Base-by-base conservation (phyloP, 2,329 filamentous ascomycete species). In the Microdochium bolleyi region DNA sequence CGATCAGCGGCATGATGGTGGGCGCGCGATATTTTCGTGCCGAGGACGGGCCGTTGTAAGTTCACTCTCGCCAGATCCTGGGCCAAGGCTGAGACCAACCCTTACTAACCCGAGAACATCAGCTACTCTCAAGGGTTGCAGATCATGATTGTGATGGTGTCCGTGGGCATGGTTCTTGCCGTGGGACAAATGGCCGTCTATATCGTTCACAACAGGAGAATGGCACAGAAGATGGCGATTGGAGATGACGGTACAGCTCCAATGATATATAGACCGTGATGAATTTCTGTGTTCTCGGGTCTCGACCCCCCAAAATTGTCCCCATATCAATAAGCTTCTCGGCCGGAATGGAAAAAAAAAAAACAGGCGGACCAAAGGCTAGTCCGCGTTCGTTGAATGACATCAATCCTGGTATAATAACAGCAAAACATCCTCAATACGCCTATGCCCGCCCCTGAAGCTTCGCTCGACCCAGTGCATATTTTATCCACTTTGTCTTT, bases 1-100 rank as follows among this genome's bases (percentile, higher is more conserved):
- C 76, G 2, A 78, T 75, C 8, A 69, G 63, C 13, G 76, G 76
- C 0, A 55, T 79, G 51, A 77, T 79, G 74, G 72, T 71, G 0
- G 76, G 76, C 0, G 73, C 75, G 9, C 75, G 77, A 56, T 77
- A 77, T 37, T 79, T 77, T 52, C 68, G 69, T 22, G 67, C 60
- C 1, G 59, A 65, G 11, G 73, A 77, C 56, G 60, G 66, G 19
- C 71, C 75, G 2, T 70, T 73, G 61, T 69, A 60, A 58, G 65
- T 63, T 22, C 19, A 32, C 52, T n/a, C n/a, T 55, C 50, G 30
- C 51, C 14, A 25, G 16, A 19, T 24, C 8, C 30, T 14, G 30
- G 8, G 30, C 8, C 30, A 14, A 34, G 30, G 14, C 30, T 34
- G 30, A 34, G 30, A 14, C 30, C 30, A 34, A 34, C 30, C 30